Base-by-base conservation (phyloP, 2,329 filamentous ascomycete species). In the Chalara sp. region DNA sequence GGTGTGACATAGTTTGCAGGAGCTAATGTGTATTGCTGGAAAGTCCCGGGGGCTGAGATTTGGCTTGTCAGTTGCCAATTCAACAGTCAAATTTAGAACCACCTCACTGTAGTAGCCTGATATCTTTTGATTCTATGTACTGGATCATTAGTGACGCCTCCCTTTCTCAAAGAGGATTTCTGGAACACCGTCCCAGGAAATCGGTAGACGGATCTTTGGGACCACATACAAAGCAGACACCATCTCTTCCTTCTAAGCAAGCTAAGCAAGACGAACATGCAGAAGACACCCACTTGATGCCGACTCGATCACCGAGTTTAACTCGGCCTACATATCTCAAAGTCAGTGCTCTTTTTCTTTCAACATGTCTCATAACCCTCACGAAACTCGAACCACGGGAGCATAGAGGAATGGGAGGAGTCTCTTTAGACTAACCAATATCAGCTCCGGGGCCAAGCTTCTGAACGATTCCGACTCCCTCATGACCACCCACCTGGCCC, bases 1-100 rank as follows among this genome's bases (percentile, higher is more conserved):
- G 81, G 81, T 0, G 84, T 87, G 2, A 86, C 83, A 63, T 87
- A 87, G 67, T 78, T 76, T 3, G 83, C 83, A 7, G 81, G 80
- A 0, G 75, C 77, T 12, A 84, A 63, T 13, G 77, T 76, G 61
- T 86, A 87, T 67, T 86, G 81, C 63, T 87, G 84, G 63, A 87
- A 87, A n/a, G 83, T 87, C 37, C 84, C 84, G 0, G 83, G 83
- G 39, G 61, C 62, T 64, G 11, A 0, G 11, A 43, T 6, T 33
- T 8, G 35, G n/a, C 53, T 40, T 48, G 44, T 28, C 37, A 44
- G 29, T 43, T 10, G 32, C 43, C 12, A 40, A 30, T 7, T 33
- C 29, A 39, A 32, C 11, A 31, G 29, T 5, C 10, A 13, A 2
- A 10, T 21, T 48, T 7, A 31, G 21, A 41, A 13, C 13, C 28